phyloP scores from a whole-genome alignment of 305 asterid species.

The Solanum hybrid region DNA sequence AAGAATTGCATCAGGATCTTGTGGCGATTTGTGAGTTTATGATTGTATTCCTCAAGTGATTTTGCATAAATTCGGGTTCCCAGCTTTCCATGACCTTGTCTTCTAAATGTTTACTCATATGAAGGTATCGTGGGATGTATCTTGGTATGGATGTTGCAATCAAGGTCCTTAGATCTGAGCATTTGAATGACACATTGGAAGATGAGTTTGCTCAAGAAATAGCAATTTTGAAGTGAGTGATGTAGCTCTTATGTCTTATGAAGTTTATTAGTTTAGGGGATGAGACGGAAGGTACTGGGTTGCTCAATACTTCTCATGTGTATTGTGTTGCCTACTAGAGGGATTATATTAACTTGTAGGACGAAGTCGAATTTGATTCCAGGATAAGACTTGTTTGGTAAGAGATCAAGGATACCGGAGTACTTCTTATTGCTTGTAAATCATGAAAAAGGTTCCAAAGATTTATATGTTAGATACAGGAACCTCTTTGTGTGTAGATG shows the following conservation, averaged over 20 bases:
- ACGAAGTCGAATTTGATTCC: not conserved
- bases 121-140: conserved; percentile 75
- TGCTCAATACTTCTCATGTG: not conserved
- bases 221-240: conserved; percentile 58
- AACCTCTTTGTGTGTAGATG: not conserved
- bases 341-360: not conserved
- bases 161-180: conserved; percentile 75
- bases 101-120: conserved; percentile 12
- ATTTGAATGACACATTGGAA: conserved; percentile 59
- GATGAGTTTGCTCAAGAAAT: conserved; percentile 78
- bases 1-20: conserved; percentile 83
- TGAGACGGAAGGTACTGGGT: not conserved
- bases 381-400: not conserved
- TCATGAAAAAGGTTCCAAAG: not conserved
- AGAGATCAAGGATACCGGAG: not conserved
- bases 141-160: conserved; percentile 77
- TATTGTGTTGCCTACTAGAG: not conserved
- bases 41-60: conserved; percentile 1
- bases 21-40: conserved; percentile 73
- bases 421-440: not conserved
- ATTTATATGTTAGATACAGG: not conserved
- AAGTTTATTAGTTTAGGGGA: not conserved
- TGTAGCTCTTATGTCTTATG: conserved; percentile 2
- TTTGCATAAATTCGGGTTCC: not conserved
- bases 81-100: not conserved